A percentile compares a stretch with the other conserved stretches of the same genome.
Evolutionary conservation across 1,284 basidiomycete genomes (phyloP).

Genomic region (Erythrobasidium hasegawianum): DNA sequence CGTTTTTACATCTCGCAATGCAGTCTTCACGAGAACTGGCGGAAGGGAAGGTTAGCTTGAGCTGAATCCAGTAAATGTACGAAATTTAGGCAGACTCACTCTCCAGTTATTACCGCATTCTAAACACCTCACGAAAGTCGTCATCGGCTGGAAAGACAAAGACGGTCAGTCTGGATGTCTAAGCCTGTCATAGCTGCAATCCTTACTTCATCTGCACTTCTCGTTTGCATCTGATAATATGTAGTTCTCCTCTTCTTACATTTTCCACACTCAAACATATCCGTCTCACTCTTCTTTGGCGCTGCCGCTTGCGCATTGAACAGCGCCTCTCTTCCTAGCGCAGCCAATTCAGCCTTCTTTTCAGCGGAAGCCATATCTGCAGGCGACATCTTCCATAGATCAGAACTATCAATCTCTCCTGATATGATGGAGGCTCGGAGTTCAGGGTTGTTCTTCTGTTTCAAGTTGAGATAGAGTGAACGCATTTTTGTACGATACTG

Average conservation of each 20-base stretch:
- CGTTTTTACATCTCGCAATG: no score
- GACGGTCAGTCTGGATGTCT: no score
- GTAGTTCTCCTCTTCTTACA: conserved; percentile 81
- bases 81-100: not conserved
- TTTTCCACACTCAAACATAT: conserved; percentile 92
- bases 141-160: conserved; percentile 66
- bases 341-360: conserved; percentile 72
- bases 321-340: conserved; percentile 80
- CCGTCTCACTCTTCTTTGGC: conserved; percentile 81
- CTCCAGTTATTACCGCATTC: conserved; percentile 33
- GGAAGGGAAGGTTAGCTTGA: not conserved
- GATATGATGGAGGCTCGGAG: conserved; percentile 78
- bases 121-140: conserved; percentile 47
- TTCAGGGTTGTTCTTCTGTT: conserved; percentile 89
- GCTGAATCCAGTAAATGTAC: not conserved
- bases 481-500: conserved; percentile 79
- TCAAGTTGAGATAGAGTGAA: conserved; percentile 84
- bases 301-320: conserved; percentile 87
- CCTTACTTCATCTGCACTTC: conserved; percentile 75
- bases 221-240: conserved; percentile 90
- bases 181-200: not conserved
- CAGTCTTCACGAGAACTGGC: not conserved
- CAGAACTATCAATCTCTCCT: conserved; percentile 67
- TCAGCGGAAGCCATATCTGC: conserved; percentile 96
- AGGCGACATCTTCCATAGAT: conserved; percentile 68